Evolutionary conservation across 2,329 filamentous ascomycete genomes (phyloP), one percentile per base, ranked within the genome.

Genomic region (Phaeosphaeria sp.): DNA sequence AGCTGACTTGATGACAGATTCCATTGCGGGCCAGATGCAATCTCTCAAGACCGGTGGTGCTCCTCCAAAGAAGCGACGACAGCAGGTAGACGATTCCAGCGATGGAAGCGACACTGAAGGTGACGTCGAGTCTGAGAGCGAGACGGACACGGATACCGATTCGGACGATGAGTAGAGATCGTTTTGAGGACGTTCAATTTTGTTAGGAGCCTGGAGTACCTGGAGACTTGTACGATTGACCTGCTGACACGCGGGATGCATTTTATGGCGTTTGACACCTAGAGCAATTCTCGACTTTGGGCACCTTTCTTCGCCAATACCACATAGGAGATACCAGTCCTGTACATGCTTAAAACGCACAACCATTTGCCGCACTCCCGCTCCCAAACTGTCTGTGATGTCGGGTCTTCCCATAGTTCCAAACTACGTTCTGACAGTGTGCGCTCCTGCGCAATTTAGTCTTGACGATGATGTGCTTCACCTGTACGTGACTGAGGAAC

Each of bases 1-100:
- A 42, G 56, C 71, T 78, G 64, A 78, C 59, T 43, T 50, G 22
- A 56, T 52, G 59, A 69, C 55, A 96, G 92, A 96, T 79, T 93
- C 92, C 1, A 84, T 97, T 66, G 93, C 93, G 49, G 93, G 93
- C 59, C 92, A 96, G 79, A 95, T 97, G 91, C 89, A 89, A 62
- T 90, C 90, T 13, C 86, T 96, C 60, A 96, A 95, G 82, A 89
- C 89, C 13, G 90, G 87, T 27, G 82, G 73, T 27, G 79, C 77
- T 22, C 65, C 76, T 41, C 79, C 81, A 46, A 88, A 87, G 81
- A 84, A 86, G 68, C 86, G 84, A 75, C 82, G 82, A 74, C 85
- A 82, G 73, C 77, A 56, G 78, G 85, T 86, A 1, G 81, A 83
- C 5, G 87, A 90, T 47, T 89, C 86, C n/a, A 85, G 83, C 52